Evolutionary conservation across 1,284 basidiomycete genomes (phyloP).

Genomic region (Blastosporella zonata): DNA sequence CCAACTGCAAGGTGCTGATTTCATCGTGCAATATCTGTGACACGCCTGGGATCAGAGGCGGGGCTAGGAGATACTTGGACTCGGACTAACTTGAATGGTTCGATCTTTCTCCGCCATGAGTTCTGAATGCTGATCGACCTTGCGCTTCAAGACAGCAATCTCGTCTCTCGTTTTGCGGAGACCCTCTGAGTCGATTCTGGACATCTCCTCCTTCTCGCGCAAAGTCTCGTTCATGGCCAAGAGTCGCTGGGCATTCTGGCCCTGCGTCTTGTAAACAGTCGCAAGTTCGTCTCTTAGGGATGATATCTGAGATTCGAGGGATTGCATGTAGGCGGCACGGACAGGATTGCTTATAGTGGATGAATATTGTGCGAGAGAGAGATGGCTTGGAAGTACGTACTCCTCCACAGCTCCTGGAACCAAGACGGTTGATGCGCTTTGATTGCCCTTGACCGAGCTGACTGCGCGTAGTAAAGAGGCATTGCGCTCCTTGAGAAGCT

Average conservation of each 20-base stretch:
- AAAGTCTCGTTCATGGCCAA: constrained; percentile 93
- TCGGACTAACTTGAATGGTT: constrained; percentile 71
- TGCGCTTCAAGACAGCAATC: constrained; percentile 61
- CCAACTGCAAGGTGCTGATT: constrained; percentile 85
- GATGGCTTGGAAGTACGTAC: constrained; percentile 37
- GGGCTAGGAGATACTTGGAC: neutral
- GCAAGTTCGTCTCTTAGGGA: constrained; percentile 88
- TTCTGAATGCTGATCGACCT: constrained; percentile 83
- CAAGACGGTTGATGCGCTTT: constrained; percentile 60
- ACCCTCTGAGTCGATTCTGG: constrained; percentile 75
- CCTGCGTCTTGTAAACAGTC: constrained; percentile 93
- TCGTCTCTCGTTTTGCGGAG: constrained; percentile 73
- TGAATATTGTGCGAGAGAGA: neutral
- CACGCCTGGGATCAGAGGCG: constrained; percentile 6
- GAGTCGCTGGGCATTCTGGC: constrained; percentile 90
- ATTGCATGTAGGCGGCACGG: constrained; percentile 81
- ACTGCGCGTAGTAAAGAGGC: constrained; percentile 79
- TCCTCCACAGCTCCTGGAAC: constrained; percentile 70
- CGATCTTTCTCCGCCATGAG: constrained; percentile 86
- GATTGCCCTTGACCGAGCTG: constrained; percentile 62
- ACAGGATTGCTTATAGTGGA: constrained; percentile 72
- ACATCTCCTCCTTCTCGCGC: constrained; percentile 85
- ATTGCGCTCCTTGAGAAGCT: constrained; percentile 87
- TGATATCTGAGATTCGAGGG: constrained; percentile 91
- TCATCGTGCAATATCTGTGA: constrained; percentile 90